Evolutionary conservation across 176 grass and related monocot species (phyloP).

Genomic region (Eleusine coracana): DNA sequence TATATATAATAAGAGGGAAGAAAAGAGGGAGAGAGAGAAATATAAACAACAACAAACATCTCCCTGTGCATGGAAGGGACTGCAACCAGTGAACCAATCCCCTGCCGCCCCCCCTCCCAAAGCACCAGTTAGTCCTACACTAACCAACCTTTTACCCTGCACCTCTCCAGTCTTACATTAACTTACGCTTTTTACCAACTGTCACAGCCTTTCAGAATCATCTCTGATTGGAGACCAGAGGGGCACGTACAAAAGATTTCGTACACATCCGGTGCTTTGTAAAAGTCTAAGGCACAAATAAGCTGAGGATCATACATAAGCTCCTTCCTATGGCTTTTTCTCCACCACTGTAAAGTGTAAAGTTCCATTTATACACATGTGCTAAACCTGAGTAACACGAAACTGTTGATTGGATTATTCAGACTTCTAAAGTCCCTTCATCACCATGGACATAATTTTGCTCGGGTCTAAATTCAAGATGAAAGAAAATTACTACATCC

Average conservation of each 20-base stretch:
- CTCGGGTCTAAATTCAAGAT: not conserved
- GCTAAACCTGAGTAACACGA: not conserved
- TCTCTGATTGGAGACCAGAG: conserved; percentile 13
- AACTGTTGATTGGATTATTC: not conserved
- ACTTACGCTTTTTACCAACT: conserved; percentile 9
- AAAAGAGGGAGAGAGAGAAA: not conserved
- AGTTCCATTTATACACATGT: conserved; percentile 2
- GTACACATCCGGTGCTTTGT: conserved; percentile 24
- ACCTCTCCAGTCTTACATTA: conserved; percentile 1
- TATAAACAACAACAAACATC: conserved; percentile 26
- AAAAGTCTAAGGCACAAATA: conserved; percentile 9
- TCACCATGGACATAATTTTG: not conserved
- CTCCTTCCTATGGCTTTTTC: not conserved
- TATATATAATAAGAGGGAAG: not conserved
- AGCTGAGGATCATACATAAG: not conserved
- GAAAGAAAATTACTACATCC: too few species aligned
- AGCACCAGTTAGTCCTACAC: not conserved
- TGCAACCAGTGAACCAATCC: conserved; percentile 14
- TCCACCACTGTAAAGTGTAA: conserved; percentile 25
- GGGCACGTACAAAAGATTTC: conserved; percentile 9
- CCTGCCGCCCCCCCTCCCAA: not conserved
- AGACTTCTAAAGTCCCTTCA: not conserved
- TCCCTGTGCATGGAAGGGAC: conserved; percentile 39
- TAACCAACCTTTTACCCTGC: conserved; percentile 1
- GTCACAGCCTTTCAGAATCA: conserved; percentile 28